Conservation (phyloP, 805 yeast species). For the Candida nonsorbophila region DNA sequence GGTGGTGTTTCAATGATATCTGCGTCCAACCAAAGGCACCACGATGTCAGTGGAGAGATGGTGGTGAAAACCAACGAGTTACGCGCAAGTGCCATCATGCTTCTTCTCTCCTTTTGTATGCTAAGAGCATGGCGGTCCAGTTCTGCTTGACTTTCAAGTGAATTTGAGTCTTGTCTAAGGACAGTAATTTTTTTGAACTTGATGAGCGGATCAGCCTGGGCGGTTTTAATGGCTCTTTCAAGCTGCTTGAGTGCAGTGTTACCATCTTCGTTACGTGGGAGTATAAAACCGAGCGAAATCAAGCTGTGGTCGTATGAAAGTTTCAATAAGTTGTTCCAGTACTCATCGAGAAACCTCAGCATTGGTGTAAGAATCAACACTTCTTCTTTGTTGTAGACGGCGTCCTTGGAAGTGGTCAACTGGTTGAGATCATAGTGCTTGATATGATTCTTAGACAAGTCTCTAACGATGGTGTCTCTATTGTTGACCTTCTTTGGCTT, state of each 20-base stretch:
- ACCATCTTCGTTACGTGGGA: constrained; percentile 80
- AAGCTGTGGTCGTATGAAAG: constrained; percentile 80
- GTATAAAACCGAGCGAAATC: constrained; percentile 84
- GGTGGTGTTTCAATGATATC: constrained; percentile 89
- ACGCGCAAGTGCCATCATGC: constrained; percentile 90
- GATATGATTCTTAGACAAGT: constrained; percentile 66
- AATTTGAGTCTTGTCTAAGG: constrained; percentile 82
- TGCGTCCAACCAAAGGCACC: constrained; percentile 96
- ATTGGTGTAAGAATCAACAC: constrained; percentile 87
- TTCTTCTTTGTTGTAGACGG: constrained; percentile 72
- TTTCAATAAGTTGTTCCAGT: constrained; percentile 79
- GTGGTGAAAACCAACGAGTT: constrained; percentile 88
- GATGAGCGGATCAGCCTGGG: constrained; percentile 55
- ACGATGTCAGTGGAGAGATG: constrained; percentile 80
- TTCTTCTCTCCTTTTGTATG: constrained; percentile 85
- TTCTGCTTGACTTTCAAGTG: constrained; percentile 70
- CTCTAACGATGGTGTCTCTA: constrained; percentile 48
- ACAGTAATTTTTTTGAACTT: constrained; percentile 83
- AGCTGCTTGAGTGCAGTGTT: constrained; percentile 68
- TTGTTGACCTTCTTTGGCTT: no score
- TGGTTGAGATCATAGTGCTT: constrained; percentile 81
- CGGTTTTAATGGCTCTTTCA: constrained; percentile 68
- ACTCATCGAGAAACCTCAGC: constrained; percentile 76
- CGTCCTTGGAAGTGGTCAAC: constrained; percentile 64
- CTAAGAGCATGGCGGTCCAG: constrained; percentile 84